These are phyloP conservation scores for Trichoderma koningii DNA, from an alignment of 2,329 filamentous ascomycete genomes.

Conservation along the genomic window DNA sequence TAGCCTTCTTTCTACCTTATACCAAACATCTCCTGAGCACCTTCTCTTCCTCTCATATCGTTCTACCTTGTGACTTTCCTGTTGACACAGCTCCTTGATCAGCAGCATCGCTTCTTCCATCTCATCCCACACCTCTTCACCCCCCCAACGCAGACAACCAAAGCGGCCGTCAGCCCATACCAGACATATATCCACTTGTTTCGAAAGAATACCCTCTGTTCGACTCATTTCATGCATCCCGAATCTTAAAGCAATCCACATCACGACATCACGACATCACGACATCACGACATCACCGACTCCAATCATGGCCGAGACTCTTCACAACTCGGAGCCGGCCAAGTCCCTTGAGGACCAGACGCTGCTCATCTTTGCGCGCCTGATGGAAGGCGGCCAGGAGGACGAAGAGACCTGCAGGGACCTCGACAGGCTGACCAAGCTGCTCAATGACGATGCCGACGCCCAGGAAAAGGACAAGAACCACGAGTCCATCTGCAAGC, in stretches of 20 bases:
- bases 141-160: too few species aligned
- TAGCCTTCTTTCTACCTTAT: too few species aligned
- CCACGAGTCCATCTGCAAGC: conserved; percentile 54
- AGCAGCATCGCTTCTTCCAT: too few species aligned
- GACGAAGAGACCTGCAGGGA: conserved; percentile 68
- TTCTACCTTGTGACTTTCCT: too few species aligned
- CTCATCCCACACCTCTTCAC: too few species aligned
- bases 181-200: too few species aligned
- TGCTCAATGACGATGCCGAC: conserved; percentile 58
- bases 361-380: conserved; percentile 76
- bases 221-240: conserved; percentile 6
- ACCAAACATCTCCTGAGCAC: too few species aligned
- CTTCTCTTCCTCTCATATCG: too few species aligned
- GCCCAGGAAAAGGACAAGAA: conserved; percentile 47
- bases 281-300: not conserved
- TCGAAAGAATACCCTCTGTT: not conserved
- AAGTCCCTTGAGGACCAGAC: conserved; percentile 62
- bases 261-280: not conserved
- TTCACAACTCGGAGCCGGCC: conserved; percentile 37
- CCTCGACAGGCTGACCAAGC: conserved; percentile 60
- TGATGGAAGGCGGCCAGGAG: conserved; percentile 89
- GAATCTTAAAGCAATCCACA: not conserved
- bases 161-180: too few species aligned
- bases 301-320: conserved; percentile 35
- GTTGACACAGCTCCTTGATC: too few species aligned